These are phyloP conservation scores for Trypanosoma theileri DNA, from an alignment of 208 protist genomes.

Conservation along the genomic window DNA sequence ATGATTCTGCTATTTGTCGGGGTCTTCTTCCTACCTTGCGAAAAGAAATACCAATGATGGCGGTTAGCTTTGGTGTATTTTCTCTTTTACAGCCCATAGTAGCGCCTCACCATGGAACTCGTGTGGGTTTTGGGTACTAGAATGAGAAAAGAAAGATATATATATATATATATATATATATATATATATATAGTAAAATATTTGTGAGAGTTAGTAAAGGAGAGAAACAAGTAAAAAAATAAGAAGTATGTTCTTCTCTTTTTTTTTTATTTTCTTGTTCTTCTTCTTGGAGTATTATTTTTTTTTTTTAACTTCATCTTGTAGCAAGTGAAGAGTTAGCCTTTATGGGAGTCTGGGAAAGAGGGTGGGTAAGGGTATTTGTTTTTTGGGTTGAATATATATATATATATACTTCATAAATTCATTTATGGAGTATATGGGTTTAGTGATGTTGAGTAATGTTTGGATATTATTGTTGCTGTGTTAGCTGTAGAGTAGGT, in stretches of 20 bases:
- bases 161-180: no score
- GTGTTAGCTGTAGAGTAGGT: not conserved
- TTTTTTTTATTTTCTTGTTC: slow-evolving; percentile 2
- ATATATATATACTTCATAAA: slow-evolving; percentile 2
- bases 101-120: slow-evolving; percentile 72
- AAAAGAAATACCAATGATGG: slow-evolving; percentile 91
- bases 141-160: no score
- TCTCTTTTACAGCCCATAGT: slow-evolving; percentile 78
- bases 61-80: slow-evolving; percentile 79
- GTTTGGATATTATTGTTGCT: not conserved
- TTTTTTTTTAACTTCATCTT: slow-evolving; percentile 6
- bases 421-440: not conserved
- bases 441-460: not conserved
- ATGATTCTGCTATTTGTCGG: slow-evolving; percentile 88
- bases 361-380: not conserved
- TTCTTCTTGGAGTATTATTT: slow-evolving; percentile 18
- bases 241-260: not conserved
- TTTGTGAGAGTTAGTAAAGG: not conserved
- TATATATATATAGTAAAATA: not conserved
- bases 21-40: slow-evolving; percentile 67
- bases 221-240: not conserved
- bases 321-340: not conserved
- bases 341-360: not conserved
- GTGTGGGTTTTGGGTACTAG: slow-evolving; percentile 88
- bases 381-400: slow-evolving; percentile 4